A percentile compares a stretch with the other conserved stretches of the same genome.
phyloP scores from a whole-genome alignment of 2,329 filamentous ascomycete species.

The Penicillium sp. region DNA sequence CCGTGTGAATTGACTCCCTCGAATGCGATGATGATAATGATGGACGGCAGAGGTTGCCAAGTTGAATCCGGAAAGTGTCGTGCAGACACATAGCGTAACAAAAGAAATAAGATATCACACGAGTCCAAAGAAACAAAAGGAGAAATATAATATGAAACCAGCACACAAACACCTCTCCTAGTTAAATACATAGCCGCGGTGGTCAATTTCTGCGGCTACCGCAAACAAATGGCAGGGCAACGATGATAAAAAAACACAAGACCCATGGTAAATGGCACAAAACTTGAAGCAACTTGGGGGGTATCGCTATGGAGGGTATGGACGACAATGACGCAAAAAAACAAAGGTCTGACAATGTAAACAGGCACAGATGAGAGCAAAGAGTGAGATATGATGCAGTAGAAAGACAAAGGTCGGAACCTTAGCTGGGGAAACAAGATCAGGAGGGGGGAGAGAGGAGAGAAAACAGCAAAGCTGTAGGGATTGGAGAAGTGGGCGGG shows the following conservation, averaged over 20 bases:
- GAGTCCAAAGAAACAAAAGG: background rate
- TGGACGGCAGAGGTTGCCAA: constrained; percentile 10
- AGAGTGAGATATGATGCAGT: constrained; percentile 17
- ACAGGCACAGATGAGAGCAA: constrained; percentile 16
- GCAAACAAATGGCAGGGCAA: background rate
- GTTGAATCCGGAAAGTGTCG: background rate
- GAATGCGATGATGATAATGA: constrained; percentile 21
- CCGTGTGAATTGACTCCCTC: constrained; percentile 23
- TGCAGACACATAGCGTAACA: constrained; percentile 9
- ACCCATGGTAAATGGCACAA: constrained; percentile 7
- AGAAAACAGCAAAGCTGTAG: background rate
- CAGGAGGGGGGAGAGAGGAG: background rate
- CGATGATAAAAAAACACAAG: constrained; percentile 4
- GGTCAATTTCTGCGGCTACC: background rate
- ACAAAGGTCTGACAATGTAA: constrained; percentile 14
- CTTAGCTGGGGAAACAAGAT: background rate
- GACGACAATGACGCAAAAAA: constrained; percentile 21
- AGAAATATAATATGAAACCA: background rate
- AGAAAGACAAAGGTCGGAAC: constrained; percentile 11
- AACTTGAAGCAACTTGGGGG: constrained; percentile 15
- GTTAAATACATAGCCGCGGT: constrained; percentile 3
- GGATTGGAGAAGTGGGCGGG: constrained; percentile 1
- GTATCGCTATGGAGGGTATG: constrained; percentile 26
- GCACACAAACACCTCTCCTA: background rate
- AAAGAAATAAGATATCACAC: constrained; percentile 9